These are phyloP conservation scores for Picochlorum costavermella DNA, from an alignment of 139 green algal species.

Conservation along the genomic window DNA sequence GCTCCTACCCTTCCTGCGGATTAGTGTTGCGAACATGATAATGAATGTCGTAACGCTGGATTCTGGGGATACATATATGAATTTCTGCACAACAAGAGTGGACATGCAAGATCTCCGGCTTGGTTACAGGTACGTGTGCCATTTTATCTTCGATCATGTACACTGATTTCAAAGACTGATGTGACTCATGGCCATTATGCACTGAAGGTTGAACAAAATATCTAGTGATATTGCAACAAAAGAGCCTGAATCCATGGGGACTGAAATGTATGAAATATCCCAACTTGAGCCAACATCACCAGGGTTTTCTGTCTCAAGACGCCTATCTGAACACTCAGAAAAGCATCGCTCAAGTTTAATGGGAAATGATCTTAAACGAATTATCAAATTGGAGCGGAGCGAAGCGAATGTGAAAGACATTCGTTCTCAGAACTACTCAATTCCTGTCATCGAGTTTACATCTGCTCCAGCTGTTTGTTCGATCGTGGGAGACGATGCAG, in stretches of 20 bases:
- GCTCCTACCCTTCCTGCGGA: conserved; percentile 20
- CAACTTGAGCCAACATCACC: neutral
- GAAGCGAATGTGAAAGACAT: too few species aligned
- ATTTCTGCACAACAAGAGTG: conserved; percentile 23
- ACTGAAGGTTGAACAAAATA: neutral
- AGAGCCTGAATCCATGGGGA: conserved; percentile 7
- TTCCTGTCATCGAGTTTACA: conserved; percentile 8
- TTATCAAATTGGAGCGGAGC: neutral
- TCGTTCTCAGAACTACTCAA: neutral
- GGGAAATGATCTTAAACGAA: neutral
- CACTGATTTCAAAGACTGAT: neutral
- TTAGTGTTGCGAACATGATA: conserved; percentile 9
- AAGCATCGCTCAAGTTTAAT: conserved; percentile 6
- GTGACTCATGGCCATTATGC: neutral
- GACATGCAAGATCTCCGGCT: conserved; percentile 32
- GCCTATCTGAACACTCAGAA: conserved; percentile 24
- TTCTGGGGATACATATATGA: conserved; percentile 26
- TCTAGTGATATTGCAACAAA: neutral
- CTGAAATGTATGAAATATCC: neutral
- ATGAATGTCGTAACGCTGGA: conserved; percentile 33
- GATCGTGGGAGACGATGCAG: conserved; percentile 2
- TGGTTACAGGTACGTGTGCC: conserved; percentile 23
- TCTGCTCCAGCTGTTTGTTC: conserved; percentile 12
- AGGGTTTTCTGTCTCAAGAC: conserved; percentile 17
- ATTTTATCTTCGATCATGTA: neutral